phyloP scores from a whole-genome alignment of 768 basidiomycete genomes.

The Amanita molliuscula region DNA sequence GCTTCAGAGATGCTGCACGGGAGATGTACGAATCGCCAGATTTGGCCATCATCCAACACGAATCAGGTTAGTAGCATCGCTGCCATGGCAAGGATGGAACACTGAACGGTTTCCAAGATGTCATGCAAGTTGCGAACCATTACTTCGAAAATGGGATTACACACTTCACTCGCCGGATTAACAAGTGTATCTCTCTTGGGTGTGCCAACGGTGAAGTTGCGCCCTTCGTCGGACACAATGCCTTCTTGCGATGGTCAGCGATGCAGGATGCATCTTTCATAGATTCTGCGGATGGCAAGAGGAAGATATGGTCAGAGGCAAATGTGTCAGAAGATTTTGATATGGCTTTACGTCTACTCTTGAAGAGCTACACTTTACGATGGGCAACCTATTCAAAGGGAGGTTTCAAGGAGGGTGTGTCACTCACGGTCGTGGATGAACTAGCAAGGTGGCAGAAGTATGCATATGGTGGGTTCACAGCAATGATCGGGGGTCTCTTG shows the following conservation, averaged over 20 bases:
- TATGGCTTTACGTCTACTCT: conserved; percentile 58
- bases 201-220: conserved; percentile 76
- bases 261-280: conserved; percentile 76
- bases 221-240: conserved; percentile 81
- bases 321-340: conserved; percentile 82
- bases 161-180: conserved; percentile 84
- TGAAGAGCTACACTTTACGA: conserved; percentile 62
- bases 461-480: conserved; percentile 31
- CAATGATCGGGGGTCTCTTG: background rate
- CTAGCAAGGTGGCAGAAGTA: conserved; percentile 86
- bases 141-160: conserved; percentile 90
- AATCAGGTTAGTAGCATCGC: conserved; percentile 39
- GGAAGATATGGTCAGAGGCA: conserved; percentile 65
- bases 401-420: conserved; percentile 86
- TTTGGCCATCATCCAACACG: conserved; percentile 84
- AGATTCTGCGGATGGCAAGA: conserved; percentile 49
- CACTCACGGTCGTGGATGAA: conserved; percentile 80
- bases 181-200: conserved; percentile 68
- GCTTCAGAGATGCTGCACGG: conserved; percentile 81
- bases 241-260: conserved; percentile 81
- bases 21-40: conserved; percentile 75
- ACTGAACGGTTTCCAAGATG: conserved; percentile 29
- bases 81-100: background rate
- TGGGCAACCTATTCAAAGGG: conserved; percentile 82
- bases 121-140: conserved; percentile 83